Evolutionary conservation across 805 yeast species (phyloP).

Genomic region (Sporopachydermia quercuum): DNA sequence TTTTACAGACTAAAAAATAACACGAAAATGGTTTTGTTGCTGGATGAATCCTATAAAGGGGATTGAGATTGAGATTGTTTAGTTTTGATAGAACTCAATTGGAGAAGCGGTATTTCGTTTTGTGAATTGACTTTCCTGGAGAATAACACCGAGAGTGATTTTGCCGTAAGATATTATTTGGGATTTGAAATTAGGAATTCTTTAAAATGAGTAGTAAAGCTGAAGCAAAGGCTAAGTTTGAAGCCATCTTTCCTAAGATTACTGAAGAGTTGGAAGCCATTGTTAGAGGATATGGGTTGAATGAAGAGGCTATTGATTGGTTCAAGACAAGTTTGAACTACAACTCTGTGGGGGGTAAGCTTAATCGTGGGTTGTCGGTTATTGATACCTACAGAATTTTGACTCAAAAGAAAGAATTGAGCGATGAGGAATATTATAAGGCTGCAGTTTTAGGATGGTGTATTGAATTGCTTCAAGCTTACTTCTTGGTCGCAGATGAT

Average conservation of each 20-base stretch:
- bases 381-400: constrained; percentile 81
- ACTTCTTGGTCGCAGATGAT: constrained; percentile 93
- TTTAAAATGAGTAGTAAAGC: constrained; percentile 21
- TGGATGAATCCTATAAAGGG: too few species aligned
- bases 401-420: constrained; percentile 49
- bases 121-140: too few species aligned
- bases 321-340: constrained; percentile 55
- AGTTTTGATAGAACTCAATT: too few species aligned
- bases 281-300: constrained; percentile 59
- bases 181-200: neutral
- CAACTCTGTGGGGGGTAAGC: constrained; percentile 93
- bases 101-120: too few species aligned
- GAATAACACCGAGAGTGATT: too few species aligned
- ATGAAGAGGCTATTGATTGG: constrained; percentile 79
- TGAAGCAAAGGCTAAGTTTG: constrained; percentile 40
- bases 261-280: constrained; percentile 61
- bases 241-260: constrained; percentile 57
- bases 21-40: too few species aligned
- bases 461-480: constrained; percentile 88
- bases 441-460: constrained; percentile 92
- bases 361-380: constrained; percentile 92
- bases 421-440: constrained; percentile 58
- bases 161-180: too few species aligned
- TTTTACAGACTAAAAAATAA: too few species aligned
- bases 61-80: too few species aligned